Evolutionary conservation across 768 basidiomycete species (phyloP).

Genomic region (Saitozyma sp.): DNA sequence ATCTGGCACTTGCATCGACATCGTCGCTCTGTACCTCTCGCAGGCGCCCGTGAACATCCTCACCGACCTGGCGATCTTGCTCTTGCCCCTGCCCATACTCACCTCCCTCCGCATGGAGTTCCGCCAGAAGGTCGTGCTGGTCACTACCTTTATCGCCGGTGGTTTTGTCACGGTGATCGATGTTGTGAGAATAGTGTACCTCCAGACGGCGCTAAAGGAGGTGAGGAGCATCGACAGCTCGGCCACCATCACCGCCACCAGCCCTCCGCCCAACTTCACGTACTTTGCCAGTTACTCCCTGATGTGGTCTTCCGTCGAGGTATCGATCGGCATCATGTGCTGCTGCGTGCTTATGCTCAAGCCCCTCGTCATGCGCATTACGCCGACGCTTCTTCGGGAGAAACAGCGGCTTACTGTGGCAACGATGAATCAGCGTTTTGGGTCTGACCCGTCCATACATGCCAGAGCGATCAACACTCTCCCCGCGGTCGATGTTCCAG

Average conservation of each 20-base stretch:
- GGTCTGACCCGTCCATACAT: too few relatives aligned
- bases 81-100: constrained; percentile 47
- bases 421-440: too few relatives aligned
- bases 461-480: too few relatives aligned
- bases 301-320: constrained; percentile 49
- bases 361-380: constrained; percentile 42
- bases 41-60: constrained; percentile 49
- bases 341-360: constrained; percentile 47
- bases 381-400: constrained; percentile 32
- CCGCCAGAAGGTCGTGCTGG: too few relatives aligned
- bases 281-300: constrained; percentile 39
- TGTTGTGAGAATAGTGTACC: constrained; percentile 46
- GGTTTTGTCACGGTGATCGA: constrained; percentile 50
- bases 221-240: constrained; percentile 11
- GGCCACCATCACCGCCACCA: constrained; percentile 7
- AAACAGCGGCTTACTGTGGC: too few relatives aligned
- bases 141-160: too few relatives aligned
- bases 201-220: constrained; percentile 41
- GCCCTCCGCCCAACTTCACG: constrained; percentile 28
- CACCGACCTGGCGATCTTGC: constrained; percentile 49
- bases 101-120: constrained; percentile 49
- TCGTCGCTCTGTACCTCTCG: constrained; percentile 46
- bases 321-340: constrained; percentile 45
- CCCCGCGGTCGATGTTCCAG: too few relatives aligned
- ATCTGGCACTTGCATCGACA: constrained; percentile 36